A percentile compares a stretch with the other conserved stretches of the same genome.
Conservation (phyloP, 495 filamentous ascomycete genomes). For the Aspergillus coremiiformis region DNA sequence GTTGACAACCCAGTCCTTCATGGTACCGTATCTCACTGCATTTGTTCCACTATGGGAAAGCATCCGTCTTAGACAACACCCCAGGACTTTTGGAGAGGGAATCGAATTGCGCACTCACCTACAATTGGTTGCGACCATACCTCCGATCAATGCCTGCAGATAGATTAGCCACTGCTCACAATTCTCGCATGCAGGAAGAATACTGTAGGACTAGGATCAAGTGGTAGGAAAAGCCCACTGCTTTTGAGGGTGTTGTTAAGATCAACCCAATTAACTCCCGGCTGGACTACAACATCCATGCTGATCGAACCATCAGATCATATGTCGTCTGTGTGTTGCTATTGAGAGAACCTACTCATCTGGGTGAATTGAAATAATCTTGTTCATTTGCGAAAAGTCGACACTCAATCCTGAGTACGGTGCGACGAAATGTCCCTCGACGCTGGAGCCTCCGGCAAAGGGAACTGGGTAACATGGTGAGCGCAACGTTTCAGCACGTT, state of each 20-base stretch:
- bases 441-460: conserved; percentile 68
- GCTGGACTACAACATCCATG: conserved; percentile 80
- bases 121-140: conserved; percentile 89
- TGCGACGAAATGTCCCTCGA: conserved; percentile 73
- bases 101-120: conserved; percentile 18
- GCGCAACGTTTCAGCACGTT: background rate
- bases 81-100: background rate
- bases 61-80: conserved; percentile 1
- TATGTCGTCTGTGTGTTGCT: background rate
- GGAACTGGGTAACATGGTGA: conserved; percentile 28
- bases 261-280: conserved; percentile 69
- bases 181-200: background rate
- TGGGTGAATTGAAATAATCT: conserved; percentile 61
- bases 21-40: conserved; percentile 79
- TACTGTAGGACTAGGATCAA: conserved; percentile 54
- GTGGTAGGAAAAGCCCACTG: conserved; percentile 72
- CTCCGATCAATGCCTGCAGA: conserved; percentile 56
- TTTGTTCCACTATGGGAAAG: conserved; percentile 58
- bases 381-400: conserved; percentile 73
- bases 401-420: conserved; percentile 71
- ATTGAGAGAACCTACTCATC: conserved; percentile 39
- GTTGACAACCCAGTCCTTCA: conserved; percentile 82
- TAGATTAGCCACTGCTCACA: background rate
- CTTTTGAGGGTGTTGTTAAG: conserved; percentile 62
- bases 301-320: background rate